Base-by-base conservation (phyloP, 2,329 filamentous ascomycete species). In the Coleophoma crateriformis region DNA sequence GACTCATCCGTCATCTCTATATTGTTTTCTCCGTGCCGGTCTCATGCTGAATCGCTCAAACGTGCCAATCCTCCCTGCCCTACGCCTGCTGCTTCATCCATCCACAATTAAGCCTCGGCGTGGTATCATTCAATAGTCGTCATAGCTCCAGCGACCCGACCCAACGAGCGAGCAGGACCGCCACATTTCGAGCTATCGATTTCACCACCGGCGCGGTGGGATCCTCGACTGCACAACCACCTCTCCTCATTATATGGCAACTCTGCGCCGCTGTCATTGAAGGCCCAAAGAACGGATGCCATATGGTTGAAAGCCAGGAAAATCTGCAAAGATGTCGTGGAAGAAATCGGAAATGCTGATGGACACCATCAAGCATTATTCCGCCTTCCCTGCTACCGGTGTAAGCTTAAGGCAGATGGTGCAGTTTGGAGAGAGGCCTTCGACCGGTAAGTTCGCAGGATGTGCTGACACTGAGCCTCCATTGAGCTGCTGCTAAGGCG, bases 391-490 rank as follows among this genome's bases (percentile, higher is more conserved):
- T 58, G 94, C 94, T 54, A 99, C 94, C 13, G 94, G 94, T 64
- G 88, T 95, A 63, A 96, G 91, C 68, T 78, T 99, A 71, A 83
- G 94, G 68, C 94, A 99, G 78, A 99, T 99, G 94, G 92, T 97
- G 51, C 92, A 97, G 70, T 97, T 97, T 69, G 92, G 92, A 66
- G 90, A 96, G 75, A 88, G 84, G 68, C 91, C 92, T 47, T 96
- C 91, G 14, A 88, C 85, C 61, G 90, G 89, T 94, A 75, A 64
- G 79, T 69, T 50, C 40, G n/a, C 50, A 15, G 41, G 17, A n/a
- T 45, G 3, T 20, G 15, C 34, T 22, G 33, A 4, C 35, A 5
- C 22, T n/a, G 7, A n/a, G 7, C 14, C 22, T 40, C n/a, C 35
- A 46, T 45, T 34, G 15, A 22, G 39, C 34, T 43, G n/a, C 53